phyloP scores from a whole-genome alignment of 768 basidiomycete genomes.

The Tulasnella sp. region DNA sequence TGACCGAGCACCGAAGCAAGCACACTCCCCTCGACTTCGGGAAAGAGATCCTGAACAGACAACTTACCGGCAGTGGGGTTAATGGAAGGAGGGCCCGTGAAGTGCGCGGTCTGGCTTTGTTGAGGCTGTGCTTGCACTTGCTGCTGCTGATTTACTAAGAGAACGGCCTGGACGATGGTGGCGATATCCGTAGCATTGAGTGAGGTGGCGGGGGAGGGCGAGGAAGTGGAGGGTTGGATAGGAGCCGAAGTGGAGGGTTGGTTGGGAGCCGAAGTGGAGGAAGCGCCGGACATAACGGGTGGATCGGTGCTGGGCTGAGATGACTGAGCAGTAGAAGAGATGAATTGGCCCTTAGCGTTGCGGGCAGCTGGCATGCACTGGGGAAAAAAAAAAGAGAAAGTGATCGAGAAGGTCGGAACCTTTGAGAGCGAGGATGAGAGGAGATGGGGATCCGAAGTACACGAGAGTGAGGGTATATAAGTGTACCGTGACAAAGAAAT shows the following conservation, averaged over 20 bases:
- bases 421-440: too few relatives aligned
- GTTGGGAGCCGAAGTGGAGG: background rate
- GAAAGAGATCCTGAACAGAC: conserved; percentile 17
- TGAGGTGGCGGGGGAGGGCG: background rate
- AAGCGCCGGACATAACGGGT: too few relatives aligned
- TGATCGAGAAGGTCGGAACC: too few relatives aligned
- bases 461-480: too few relatives aligned
- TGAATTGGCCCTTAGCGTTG: too few relatives aligned
- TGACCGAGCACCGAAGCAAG: conserved; percentile 2
- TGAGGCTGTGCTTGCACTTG: background rate
- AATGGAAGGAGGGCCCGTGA: background rate
- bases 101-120: background rate
- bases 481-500: too few relatives aligned
- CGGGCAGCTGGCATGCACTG: too few relatives aligned
- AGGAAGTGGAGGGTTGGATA: too few relatives aligned
- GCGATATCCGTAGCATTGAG: background rate
- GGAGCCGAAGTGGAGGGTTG: background rate
- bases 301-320: too few relatives aligned
- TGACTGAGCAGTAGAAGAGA: too few relatives aligned
- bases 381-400: too few relatives aligned
- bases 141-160: background rate
- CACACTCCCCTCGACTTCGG: conserved; percentile 25
- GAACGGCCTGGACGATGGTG: background rate
- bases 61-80: background rate
- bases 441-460: too few relatives aligned